Evolutionary conservation across 257 asterid genomes (phyloP).

Genomic region (Linderniella brevidens): DNA sequence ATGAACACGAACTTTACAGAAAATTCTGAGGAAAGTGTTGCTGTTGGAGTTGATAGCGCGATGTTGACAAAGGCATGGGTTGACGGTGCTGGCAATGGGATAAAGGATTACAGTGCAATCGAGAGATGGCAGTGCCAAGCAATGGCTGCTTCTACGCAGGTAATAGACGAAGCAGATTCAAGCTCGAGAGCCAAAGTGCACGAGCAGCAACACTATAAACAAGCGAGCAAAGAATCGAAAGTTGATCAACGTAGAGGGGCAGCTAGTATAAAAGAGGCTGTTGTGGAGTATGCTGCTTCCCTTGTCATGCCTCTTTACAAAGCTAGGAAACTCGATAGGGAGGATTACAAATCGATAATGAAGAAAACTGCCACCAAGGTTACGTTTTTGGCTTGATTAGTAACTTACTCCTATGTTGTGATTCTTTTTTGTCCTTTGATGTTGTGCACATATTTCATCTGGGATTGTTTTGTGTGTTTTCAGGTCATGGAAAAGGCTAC

Average conservation of each 20-base stretch:
- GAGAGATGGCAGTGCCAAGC: slow-evolving; percentile 99
- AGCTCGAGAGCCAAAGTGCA: slow-evolving; percentile 33
- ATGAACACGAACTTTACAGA: slow-evolving; percentile 37
- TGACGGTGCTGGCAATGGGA: slow-evolving; percentile 73
- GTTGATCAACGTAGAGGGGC: slow-evolving; percentile 65
- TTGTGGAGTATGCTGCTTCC: slow-evolving; percentile 87
- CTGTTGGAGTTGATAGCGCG: slow-evolving; percentile 70
- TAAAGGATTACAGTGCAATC: slow-evolving; percentile 86
- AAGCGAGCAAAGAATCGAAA: slow-evolving; percentile 30
- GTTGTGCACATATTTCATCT: slow-evolving; percentile 7
- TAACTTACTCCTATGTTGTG: background rate
- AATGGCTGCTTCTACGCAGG: slow-evolving; percentile 78
- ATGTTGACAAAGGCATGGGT: slow-evolving; percentile 93
- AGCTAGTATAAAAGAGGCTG: slow-evolving; percentile 71
- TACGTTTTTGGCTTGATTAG: slow-evolving; percentile 9
- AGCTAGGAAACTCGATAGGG: slow-evolving; percentile 85
- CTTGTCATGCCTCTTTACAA: slow-evolving; percentile 95
- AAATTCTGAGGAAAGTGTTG: slow-evolving; percentile 85
- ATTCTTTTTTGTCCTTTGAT: too few species aligned
- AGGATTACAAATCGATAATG: slow-evolving; percentile 86
- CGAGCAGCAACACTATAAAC: slow-evolving; percentile 23
- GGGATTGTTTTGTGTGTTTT: slow-evolving; percentile 13
- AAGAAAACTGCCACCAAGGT: slow-evolving; percentile 99
- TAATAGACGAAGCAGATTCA: slow-evolving; percentile 79
- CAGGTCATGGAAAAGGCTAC: slow-evolving; percentile 91